Evolutionary conservation across 2,329 filamentous ascomycete species (phyloP), one percentile per base, ranked within the genome.

Genomic region (Neodidymelliopsis sp.): DNA sequence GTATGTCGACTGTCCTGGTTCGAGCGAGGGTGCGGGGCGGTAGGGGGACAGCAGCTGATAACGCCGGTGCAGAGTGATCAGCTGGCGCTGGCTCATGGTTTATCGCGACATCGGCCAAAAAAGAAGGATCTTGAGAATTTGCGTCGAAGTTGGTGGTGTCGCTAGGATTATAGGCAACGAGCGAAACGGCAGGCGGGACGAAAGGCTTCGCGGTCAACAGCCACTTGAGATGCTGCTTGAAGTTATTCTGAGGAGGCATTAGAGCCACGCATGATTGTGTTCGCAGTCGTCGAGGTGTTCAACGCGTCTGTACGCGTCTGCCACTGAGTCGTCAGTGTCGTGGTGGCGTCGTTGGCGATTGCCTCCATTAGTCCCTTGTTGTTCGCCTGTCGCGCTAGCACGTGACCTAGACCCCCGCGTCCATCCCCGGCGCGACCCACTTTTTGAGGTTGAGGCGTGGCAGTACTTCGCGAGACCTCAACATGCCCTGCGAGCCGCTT

Each of bases 201-300:
- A 75, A 76, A 30, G 77, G 75, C 62, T 75, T 78, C 52, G 70
- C 69, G 54, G 62, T 63, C 46, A 78, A 62, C 65, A 81, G 69
- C 78, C 78, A 81, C 53, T 69, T 69, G 53, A 81, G 67, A 57
- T 81, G 77, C 62, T 74, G 72, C 51, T 63, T 67, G 53, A 80
- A 66, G 56, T 81, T 81, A 65, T 80, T 73, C 59, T 65, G 59
- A 38, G 40, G 47, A 72, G 77, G 78, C 77, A 80, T 80, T 43
- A 66, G 65, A 59, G 58, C 53, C 59, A 60, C 53, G 60, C 69
- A 69, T 68, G 39, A 40, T 67, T 38, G 20, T 41, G 11, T n/a
- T 36, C 5, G 18, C 35, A 34, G 48, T 54, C 54, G 31, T 39
- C 19, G 12, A 41, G 51, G 54, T 55, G 43, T 39, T 59, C 44